Evolutionary conservation across 140 eudicot genomes (phyloP).

Genomic region (Senecio squalidus): DNA sequence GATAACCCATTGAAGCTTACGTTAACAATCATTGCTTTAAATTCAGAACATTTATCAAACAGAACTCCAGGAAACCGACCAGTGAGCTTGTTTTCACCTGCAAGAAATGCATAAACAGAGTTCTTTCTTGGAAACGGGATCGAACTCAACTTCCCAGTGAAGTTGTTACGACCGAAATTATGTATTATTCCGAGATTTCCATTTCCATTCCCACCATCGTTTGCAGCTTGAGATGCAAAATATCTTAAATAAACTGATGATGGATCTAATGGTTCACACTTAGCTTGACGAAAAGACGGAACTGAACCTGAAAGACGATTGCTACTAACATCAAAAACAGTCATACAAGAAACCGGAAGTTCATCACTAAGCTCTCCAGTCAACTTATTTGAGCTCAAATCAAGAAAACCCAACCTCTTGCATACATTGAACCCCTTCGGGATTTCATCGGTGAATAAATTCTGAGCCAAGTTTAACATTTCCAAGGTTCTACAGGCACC

Average conservation of each 20-base stretch:
- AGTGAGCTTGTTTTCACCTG: conserved; percentile 46
- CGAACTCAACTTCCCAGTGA: conserved; percentile 40
- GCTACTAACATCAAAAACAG: conserved; percentile 57
- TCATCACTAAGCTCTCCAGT: conserved; percentile 45
- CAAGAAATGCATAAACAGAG: conserved; percentile 55
- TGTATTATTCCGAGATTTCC: conserved; percentile 39
- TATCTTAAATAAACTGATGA: conserved; percentile 34
- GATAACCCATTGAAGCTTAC: conserved; percentile 45
- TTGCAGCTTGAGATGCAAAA: conserved; percentile 30
- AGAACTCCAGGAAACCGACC: conserved; percentile 46
- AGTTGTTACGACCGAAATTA: conserved; percentile 56
- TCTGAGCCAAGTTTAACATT: conserved; percentile 58
- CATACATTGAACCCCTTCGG: conserved; percentile 35
- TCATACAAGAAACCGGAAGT: conserved; percentile 70
- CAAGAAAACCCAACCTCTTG: conserved; percentile 59
- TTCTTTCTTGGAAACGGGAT: conserved; percentile 41
- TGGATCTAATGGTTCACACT: conserved; percentile 39
- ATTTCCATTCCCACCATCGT: conserved; percentile 16
- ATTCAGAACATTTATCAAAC: conserved; percentile 49
- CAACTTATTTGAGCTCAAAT: conserved; percentile 67
- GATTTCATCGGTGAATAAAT: conserved; percentile 41
- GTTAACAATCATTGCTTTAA: conserved; percentile 45
- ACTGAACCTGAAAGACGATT: conserved; percentile 56
- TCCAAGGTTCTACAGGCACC: conserved; percentile 53
- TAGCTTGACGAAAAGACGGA: conserved; percentile 33